Evolutionary conservation across 495 filamentous ascomycete genomes (phyloP).

Genomic region (Lasiosphaeria miniovina): DNA sequence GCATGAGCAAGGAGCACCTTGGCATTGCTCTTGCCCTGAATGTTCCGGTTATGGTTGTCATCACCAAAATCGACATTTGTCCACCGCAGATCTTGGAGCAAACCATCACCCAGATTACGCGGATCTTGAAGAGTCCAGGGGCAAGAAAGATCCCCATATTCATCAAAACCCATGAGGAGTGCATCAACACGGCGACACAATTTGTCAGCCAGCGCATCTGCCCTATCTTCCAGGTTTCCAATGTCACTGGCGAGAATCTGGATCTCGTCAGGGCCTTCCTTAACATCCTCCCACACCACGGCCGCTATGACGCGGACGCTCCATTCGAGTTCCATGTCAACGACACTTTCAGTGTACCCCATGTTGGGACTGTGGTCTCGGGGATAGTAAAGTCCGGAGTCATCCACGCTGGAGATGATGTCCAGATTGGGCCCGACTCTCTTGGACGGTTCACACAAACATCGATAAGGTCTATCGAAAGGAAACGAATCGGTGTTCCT

Average conservation of each 20-base stretch:
- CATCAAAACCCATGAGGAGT: slow-evolving; percentile 86
- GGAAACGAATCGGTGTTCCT: slow-evolving; percentile 88
- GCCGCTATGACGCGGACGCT: slow-evolving; percentile 82
- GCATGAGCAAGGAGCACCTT: slow-evolving; percentile 97
- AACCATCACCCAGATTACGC: slow-evolving; percentile 85
- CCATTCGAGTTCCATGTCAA: slow-evolving; percentile 96
- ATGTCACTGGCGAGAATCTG: slow-evolving; percentile 88
- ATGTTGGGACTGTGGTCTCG: slow-evolving; percentile 93
- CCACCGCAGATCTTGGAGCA: slow-evolving; percentile 93
- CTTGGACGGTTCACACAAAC: slow-evolving; percentile 90
- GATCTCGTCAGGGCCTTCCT: slow-evolving; percentile 80
- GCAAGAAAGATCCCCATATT: slow-evolving; percentile 98
- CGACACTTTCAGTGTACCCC: slow-evolving; percentile 98
- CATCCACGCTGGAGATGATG: slow-evolving; percentile 84
- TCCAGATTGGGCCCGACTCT: slow-evolving; percentile 87
- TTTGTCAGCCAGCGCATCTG: slow-evolving; percentile 95
- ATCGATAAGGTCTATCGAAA: slow-evolving; percentile 86
- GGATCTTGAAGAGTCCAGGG: slow-evolving; percentile 90
- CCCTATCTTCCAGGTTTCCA: slow-evolving; percentile 96
- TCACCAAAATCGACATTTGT: slow-evolving; percentile 99
- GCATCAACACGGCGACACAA: slow-evolving; percentile 91
- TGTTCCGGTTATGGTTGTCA: slow-evolving; percentile 95
- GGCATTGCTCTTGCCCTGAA: slow-evolving; percentile 94
- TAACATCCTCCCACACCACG: slow-evolving; percentile 93
- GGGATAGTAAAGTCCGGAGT: slow-evolving; percentile 88